These are phyloP conservation scores for Hypoxylon sp. DNA, from an alignment of 2,329 filamentous ascomycete species.

Conservation along the genomic window DNA sequence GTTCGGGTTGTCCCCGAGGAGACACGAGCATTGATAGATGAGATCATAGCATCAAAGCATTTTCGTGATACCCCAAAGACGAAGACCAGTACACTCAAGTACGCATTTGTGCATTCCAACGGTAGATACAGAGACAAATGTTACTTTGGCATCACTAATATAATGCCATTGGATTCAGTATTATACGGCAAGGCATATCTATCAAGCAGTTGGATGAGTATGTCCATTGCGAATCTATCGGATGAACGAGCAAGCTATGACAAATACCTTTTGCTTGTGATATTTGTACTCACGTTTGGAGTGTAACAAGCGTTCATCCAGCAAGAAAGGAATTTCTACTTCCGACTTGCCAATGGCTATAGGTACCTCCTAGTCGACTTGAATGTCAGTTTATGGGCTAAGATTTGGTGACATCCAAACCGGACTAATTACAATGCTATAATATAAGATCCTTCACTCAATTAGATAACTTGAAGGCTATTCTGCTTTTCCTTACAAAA, in stretches of 20 bases:
- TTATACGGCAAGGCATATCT: background rate
- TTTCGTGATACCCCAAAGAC: constrained; percentile 42
- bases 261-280: background rate
- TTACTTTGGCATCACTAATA: background rate
- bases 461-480: background rate
- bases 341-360: background rate
- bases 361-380: background rate
- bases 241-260: background rate
- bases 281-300: too few relatives aligned
- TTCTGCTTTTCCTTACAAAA: background rate
- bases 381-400: background rate
- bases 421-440: background rate
- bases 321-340: background rate
- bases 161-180: background rate
- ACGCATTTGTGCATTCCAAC: background rate
- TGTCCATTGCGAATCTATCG: background rate
- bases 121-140: background rate
- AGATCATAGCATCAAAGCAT: constrained; percentile 41
- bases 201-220: too few relatives aligned
- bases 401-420: background rate
- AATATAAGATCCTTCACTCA: background rate
- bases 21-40: constrained; percentile 31
- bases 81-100: constrained; percentile 7
- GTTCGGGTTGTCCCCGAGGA: constrained; percentile 14
- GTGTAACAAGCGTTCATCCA: background rate